These are phyloP conservation scores for Eucalyptus shirleyi DNA, from an alignment of 345 rosid genomes.

Conservation along the genomic window DNA sequence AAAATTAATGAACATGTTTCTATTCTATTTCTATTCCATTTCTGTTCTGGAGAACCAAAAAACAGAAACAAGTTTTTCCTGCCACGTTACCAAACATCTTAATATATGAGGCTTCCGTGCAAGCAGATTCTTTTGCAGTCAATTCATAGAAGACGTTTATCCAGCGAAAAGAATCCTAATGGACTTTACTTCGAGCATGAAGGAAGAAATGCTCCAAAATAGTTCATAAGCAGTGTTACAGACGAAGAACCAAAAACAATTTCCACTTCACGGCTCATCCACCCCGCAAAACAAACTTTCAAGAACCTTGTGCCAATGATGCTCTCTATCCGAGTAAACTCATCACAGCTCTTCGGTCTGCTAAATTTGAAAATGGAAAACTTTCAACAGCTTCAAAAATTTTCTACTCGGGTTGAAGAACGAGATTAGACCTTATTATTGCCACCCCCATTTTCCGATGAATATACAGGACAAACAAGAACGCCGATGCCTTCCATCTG, in stretches of 20 bases:
- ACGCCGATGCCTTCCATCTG: neutral
- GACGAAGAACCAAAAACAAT: neutral
- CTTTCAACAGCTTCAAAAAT: neutral
- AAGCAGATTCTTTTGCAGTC: neutral
- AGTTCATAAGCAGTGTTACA: neutral
- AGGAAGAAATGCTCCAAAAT: neutral
- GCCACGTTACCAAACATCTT: too few relatives aligned
- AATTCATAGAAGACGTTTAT: neutral
- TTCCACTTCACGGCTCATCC: neutral
- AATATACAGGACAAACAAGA: constrained; percentile 19
- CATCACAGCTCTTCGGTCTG: neutral
- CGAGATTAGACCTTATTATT: constrained; percentile 11
- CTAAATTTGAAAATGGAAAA: neutral
- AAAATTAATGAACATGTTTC: too few relatives aligned
- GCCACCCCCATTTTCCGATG: constrained; percentile 9
- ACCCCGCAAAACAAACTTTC: neutral
- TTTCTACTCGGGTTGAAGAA: neutral
- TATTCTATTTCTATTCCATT: too few relatives aligned
- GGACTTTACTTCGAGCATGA: neutral
- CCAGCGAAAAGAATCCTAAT: neutral
- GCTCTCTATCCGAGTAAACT: neutral
- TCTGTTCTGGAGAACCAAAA: too few relatives aligned
- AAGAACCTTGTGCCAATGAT: neutral
- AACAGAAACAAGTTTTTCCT: too few relatives aligned
- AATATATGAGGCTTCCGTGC: neutral